phyloP scores from a whole-genome alignment of 2,329 filamentous ascomycete species.

The Aureobasidium sp. region DNA sequence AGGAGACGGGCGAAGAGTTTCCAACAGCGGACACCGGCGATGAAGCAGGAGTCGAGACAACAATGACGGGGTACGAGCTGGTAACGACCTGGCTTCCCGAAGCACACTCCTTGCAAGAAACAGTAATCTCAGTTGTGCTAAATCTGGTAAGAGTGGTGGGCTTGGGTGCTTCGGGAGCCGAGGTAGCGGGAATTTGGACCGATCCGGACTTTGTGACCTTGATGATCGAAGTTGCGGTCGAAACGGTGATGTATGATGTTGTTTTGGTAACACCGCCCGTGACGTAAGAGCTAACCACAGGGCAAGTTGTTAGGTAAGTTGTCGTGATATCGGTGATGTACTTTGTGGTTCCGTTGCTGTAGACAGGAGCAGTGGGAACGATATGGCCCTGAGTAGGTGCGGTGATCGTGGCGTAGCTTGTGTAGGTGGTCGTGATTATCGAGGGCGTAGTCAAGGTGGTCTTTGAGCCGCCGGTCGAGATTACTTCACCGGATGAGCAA shows the following conservation, averaged over 20 bases:
- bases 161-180: neutral
- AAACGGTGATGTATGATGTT: neutral
- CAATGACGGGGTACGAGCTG: slow-evolving; percentile 5
- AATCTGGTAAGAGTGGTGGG: slow-evolving; percentile 18
- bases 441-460: slow-evolving; percentile 1
- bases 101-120: slow-evolving; percentile 28
- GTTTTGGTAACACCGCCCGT: slow-evolving; percentile 8
- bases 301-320: slow-evolving; percentile 14
- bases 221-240: neutral
- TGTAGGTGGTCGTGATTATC: neutral
- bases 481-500: slow-evolving; percentile 1
- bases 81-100: slow-evolving; percentile 11
- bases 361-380: neutral
- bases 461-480: neutral
- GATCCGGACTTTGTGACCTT: neutral
- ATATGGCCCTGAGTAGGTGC: slow-evolving; percentile 3
- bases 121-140: slow-evolving; percentile 25
- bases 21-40: neutral
- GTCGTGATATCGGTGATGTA: slow-evolving; percentile 1
- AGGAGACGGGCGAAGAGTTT: neutral
- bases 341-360: neutral
- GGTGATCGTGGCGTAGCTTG: neutral
- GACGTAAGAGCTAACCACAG: neutral
- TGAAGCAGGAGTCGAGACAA: neutral
- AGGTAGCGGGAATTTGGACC: neutral